Evolutionary conservation across 805 yeast genomes (phyloP).

Genomic region (Lipomyces yamanashiensis): DNA sequence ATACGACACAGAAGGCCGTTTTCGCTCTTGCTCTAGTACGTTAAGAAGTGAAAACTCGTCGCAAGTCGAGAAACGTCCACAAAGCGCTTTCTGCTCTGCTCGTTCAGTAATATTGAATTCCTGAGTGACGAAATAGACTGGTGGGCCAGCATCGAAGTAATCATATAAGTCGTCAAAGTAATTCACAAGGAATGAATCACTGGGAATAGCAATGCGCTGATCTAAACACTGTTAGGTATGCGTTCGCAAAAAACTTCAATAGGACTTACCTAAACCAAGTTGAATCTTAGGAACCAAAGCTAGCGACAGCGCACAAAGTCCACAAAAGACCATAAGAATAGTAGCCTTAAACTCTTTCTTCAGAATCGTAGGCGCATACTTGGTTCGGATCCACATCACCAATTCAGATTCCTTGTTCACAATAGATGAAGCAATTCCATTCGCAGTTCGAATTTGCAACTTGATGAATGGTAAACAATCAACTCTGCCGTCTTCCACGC

Average conservation of each 20-base stretch:
- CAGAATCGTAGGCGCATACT: conserved; percentile 66
- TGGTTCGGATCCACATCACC: conserved; percentile 52
- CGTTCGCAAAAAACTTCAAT: neutral
- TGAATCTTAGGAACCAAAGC: conserved; percentile 69
- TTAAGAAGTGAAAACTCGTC: conserved; percentile 77
- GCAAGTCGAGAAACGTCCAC: conserved; percentile 89
- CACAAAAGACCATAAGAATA: conserved; percentile 59
- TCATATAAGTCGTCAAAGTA: conserved; percentile 78
- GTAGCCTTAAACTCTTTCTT: conserved; percentile 52
- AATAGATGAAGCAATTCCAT: conserved; percentile 22
- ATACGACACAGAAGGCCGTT: conserved; percentile 64
- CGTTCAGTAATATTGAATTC: conserved; percentile 66
- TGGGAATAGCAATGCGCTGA: conserved; percentile 85
- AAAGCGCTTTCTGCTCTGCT: conserved; percentile 68
- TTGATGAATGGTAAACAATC: conserved; percentile 67
- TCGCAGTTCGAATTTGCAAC: conserved; percentile 24
- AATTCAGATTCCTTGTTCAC: conserved; percentile 32
- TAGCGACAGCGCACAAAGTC: conserved; percentile 71
- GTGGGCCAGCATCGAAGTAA: conserved; percentile 87
- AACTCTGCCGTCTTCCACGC: conserved; percentile 61
- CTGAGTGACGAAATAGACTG: conserved; percentile 81
- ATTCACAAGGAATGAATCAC: conserved; percentile 75
- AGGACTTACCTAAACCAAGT: conserved; percentile 60
- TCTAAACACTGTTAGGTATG: conserved; percentile 48
- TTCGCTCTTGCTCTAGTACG: conserved; percentile 81